Conservation (phyloP, 495 filamentous ascomycete genomes). For the Terfezia boudieri region DNA sequence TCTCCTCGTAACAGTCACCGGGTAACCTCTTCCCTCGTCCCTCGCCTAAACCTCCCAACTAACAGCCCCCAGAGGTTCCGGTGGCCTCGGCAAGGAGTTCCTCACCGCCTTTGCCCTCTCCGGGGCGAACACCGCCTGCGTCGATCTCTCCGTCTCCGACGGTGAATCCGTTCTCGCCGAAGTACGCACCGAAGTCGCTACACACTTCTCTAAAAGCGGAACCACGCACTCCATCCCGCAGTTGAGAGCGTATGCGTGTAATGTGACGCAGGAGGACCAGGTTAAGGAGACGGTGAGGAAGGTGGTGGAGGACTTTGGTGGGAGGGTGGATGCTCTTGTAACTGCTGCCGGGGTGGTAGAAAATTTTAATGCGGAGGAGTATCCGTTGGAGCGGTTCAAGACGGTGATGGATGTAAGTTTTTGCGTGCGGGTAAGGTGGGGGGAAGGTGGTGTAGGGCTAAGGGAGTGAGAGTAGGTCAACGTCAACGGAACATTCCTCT, state of each 20-base stretch:
- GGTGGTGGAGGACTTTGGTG: slow-evolving; percentile 35
- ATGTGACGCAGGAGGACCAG: slow-evolving; percentile 29
- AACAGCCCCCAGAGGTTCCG: not conserved
- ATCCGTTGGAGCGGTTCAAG: slow-evolving; percentile 69
- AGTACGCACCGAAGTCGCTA: not conserved
- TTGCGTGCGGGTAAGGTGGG: slow-evolving; percentile 1
- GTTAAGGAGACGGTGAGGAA: not conserved
- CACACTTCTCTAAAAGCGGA: slow-evolving; percentile 13
- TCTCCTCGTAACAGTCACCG: not conserved
- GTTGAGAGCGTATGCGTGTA: slow-evolving; percentile 45
- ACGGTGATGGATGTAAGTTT: slow-evolving; percentile 90
- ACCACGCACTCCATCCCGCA: slow-evolving; percentile 34
- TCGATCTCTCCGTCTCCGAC: slow-evolving; percentile 1
- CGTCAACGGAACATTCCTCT: slow-evolving; percentile 24
- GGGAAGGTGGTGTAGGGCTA: not conserved
- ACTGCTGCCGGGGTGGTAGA: slow-evolving; percentile 92
- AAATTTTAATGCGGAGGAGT: slow-evolving; percentile 75
- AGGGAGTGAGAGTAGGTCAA: not conserved
- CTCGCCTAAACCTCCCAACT: not conserved
- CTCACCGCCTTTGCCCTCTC: not conserved
- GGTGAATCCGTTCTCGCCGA: not conserved
- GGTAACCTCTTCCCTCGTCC: not conserved
- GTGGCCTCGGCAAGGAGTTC: not conserved
- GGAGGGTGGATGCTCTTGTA: slow-evolving; percentile 67
- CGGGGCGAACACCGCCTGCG: not conserved